phyloP scores from a whole-genome alignment of 1,284 basidiomycete species.

The Taiwanofungus camphoratus region DNA sequence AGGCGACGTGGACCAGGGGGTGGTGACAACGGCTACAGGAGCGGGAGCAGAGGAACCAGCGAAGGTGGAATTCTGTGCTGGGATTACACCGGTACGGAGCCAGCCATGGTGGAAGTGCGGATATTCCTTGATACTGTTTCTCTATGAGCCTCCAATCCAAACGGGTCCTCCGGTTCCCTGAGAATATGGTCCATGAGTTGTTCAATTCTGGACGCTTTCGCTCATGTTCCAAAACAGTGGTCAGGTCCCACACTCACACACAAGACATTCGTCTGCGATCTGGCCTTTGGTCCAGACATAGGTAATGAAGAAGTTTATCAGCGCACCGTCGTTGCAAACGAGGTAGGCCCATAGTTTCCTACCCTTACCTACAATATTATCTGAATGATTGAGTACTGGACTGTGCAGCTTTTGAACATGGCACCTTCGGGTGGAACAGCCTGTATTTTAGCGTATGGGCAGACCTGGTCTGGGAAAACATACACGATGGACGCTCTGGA shows the following conservation, averaged over 20 bases:
- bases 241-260: slow-evolving; percentile 31
- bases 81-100: slow-evolving; percentile 7
- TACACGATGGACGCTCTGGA: slow-evolving; percentile 31
- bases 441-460: slow-evolving; percentile 31
- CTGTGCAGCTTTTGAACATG: slow-evolving; percentile 24
- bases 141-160: too few species aligned
- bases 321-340: slow-evolving; percentile 26
- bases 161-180: too few species aligned
- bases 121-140: too few species aligned
- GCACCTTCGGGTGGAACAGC: slow-evolving; percentile 29
- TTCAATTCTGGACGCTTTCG: too few species aligned
- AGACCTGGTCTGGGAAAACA: slow-evolving; percentile 30
- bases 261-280: slow-evolving; percentile 29
- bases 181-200: too few species aligned
- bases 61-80: slow-evolving; percentile 20
- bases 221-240: slow-evolving; percentile 20
- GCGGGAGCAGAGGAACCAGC: too few species aligned
- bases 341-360: slow-evolving; percentile 18
- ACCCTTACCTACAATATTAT: neutral
- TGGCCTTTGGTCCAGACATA: slow-evolving; percentile 29
- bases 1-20: too few species aligned
- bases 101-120: too few species aligned
- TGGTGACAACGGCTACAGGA: too few species aligned
- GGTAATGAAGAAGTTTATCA: slow-evolving; percentile 32
- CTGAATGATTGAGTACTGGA: too few species aligned